Evolutionary conservation across 2,329 filamentous ascomycete species (phyloP).

Genomic region (Epichloe bromicola): DNA sequence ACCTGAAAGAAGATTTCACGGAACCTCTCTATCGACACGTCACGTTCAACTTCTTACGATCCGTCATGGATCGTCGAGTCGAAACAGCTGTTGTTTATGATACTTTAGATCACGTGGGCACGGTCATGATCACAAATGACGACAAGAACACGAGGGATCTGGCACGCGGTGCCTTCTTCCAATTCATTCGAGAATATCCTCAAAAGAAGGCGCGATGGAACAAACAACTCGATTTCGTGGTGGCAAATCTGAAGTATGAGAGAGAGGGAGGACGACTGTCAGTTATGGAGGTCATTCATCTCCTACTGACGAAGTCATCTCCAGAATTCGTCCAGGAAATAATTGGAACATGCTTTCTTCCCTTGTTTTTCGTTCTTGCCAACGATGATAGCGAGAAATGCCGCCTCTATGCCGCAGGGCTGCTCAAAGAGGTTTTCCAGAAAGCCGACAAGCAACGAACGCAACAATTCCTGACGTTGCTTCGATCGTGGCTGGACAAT

Average conservation of each 20-base stretch:
- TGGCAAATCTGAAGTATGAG: constrained; percentile 83
- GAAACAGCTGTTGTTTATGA: constrained; percentile 85
- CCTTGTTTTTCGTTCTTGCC: constrained; percentile 69
- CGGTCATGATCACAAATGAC: constrained; percentile 92
- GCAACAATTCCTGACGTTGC: constrained; percentile 54
- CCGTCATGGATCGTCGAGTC: constrained; percentile 72
- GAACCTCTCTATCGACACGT: constrained; percentile 86
- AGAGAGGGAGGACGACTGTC: constrained; percentile 80
- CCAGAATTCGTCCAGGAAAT: constrained; percentile 75
- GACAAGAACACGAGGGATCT: constrained; percentile 78
- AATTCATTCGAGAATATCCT: constrained; percentile 89
- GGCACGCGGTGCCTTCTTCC: constrained; percentile 79
- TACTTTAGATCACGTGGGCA: constrained; percentile 74
- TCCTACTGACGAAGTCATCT: constrained; percentile 74
- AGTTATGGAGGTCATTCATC: constrained; percentile 81
- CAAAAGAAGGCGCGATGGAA: constrained; percentile 80
- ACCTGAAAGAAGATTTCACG: constrained; percentile 77
- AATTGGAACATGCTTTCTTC: constrained; percentile 69
- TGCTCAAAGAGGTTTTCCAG: constrained; percentile 71
- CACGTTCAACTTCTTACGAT: constrained; percentile 86
- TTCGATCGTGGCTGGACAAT: constrained; percentile 66
- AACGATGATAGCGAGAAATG: constrained; percentile 86
- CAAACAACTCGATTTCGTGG: constrained; percentile 78
- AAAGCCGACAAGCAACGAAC: constrained; percentile 61
- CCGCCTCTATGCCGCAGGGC: constrained; percentile 62